Evolutionary conservation across 495 filamentous ascomycete species (phyloP).

Genomic region (Aspergillus avenaceus): DNA sequence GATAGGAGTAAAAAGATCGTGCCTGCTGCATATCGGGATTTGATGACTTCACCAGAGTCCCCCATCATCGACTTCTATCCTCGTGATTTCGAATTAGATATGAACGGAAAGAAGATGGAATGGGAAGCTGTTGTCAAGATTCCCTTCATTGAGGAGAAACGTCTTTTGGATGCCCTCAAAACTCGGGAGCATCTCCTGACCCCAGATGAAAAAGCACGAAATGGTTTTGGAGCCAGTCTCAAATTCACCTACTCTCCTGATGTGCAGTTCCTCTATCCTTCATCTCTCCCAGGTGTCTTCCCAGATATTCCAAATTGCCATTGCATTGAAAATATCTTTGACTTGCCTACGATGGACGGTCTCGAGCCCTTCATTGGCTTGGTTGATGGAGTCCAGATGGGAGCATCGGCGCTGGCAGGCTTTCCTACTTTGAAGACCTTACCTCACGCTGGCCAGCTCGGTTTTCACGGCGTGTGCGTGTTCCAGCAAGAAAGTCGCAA

Average conservation of each 20-base stretch:
- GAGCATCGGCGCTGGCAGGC: conserved; percentile 75
- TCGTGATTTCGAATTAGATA: conserved; percentile 94
- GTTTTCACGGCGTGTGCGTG: conserved; percentile 90
- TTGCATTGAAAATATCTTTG: conserved; percentile 93
- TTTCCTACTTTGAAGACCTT: conserved; percentile 87
- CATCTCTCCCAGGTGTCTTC: conserved; percentile 85
- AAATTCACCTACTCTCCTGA: conserved; percentile 86
- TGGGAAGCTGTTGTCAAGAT: conserved; percentile 99
- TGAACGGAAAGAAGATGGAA: conserved; percentile 99
- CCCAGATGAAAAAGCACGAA: conserved; percentile 71
- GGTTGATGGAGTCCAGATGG: conserved; percentile 81
- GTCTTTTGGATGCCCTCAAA: conserved; percentile 79
- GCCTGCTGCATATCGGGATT: conserved; percentile 75
- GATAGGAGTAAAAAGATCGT: conserved; percentile 97
- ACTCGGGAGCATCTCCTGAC: conserved; percentile 73
- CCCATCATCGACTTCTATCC: conserved; percentile 99
- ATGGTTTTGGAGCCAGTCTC: conserved; percentile 85
- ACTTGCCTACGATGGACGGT: conserved; percentile 88
- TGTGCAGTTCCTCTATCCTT: conserved; percentile 74
- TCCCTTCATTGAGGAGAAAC: conserved; percentile 91
- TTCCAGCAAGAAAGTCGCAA: conserved; percentile 97
- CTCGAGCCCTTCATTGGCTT: conserved; percentile 81
- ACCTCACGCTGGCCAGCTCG: conserved; percentile 71
- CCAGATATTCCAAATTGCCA: conserved; percentile 82
- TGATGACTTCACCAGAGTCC: conserved; percentile 90